A percentile compares a stretch with the other conserved stretches of the same genome.
phyloP scores from a whole-genome alignment of 139 green algal species.

The Chlamydomonas sp. region DNA sequence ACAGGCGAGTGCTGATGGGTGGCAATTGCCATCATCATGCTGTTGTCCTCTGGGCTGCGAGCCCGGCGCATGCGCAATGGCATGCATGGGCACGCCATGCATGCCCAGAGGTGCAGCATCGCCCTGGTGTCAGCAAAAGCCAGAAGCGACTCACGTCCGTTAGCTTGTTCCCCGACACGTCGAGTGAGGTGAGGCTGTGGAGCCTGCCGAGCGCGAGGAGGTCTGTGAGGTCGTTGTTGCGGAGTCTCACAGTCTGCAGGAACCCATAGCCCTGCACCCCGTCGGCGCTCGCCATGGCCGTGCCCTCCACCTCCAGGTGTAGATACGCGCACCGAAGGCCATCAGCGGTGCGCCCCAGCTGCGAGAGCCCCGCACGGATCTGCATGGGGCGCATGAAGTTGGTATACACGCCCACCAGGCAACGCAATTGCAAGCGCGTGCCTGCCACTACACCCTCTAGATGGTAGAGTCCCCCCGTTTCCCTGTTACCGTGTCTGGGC shows the following conservation, averaged over 20 bases:
- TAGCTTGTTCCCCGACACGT: constrained; percentile 47
- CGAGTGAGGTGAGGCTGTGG: constrained; percentile 35
- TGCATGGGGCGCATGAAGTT: too few species aligned
- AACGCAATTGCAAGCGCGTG: too few species aligned
- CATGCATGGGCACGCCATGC: too few species aligned
- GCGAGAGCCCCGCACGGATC: constrained; percentile 29
- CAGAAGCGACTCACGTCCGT: constrained; percentile 29
- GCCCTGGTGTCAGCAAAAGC: too few species aligned
- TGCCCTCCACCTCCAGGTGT: constrained; percentile 23
- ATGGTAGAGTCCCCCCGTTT: too few species aligned
- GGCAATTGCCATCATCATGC: too few species aligned
- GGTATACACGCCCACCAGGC: too few species aligned
- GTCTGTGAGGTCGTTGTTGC: constrained; percentile 37
- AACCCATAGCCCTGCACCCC: constrained; percentile 22
- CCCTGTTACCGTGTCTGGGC: too few species aligned
- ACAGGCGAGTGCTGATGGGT: background rate
- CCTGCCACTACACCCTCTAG: too few species aligned
- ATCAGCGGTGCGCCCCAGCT: constrained; percentile 39
- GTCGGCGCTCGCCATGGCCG: constrained; percentile 21
- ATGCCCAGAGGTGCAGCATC: too few species aligned
- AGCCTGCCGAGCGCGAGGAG: constrained; percentile 28
- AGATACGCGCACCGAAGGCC: constrained; percentile 31
- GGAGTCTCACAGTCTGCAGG: constrained; percentile 39
- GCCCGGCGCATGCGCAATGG: too few species aligned
- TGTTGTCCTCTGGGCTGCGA: too few species aligned